phyloP scores from a whole-genome alignment of 176 grass and related monocot genomes.

The Oryza meridionalis region DNA sequence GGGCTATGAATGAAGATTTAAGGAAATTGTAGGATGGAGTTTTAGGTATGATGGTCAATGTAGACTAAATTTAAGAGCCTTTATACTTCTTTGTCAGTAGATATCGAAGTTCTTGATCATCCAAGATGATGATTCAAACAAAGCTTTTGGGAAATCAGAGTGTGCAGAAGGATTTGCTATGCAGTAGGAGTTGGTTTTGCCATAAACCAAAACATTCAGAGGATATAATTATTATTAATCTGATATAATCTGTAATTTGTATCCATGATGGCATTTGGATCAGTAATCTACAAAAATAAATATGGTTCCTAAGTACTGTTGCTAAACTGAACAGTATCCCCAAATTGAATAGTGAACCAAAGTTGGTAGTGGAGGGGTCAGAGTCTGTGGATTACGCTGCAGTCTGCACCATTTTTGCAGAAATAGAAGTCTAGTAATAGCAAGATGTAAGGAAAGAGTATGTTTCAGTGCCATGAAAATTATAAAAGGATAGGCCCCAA shows the following conservation, averaged over 20 bases:
- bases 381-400: neutral
- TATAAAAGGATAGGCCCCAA: neutral
- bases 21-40: neutral
- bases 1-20: neutral
- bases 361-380: neutral
- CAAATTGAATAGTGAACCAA: neutral
- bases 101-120: neutral
- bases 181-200: neutral
- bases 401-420: neutral
- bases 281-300: slow-evolving; percentile 5
- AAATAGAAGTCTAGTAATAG: neutral
- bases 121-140: neutral
- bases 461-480: neutral
- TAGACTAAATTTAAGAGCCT: neutral
- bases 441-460: neutral
- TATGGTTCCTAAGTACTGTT: neutral
- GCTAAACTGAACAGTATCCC: neutral
- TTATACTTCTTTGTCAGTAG: neutral
- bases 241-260: neutral
- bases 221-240: neutral
- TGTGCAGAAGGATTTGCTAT: neutral
- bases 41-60: neutral
- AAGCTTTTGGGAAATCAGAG: neutral
- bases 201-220: neutral
- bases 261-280: neutral